phyloP scores from a whole-genome alignment of 441 rosid species.

The Jatropha multifida region DNA sequence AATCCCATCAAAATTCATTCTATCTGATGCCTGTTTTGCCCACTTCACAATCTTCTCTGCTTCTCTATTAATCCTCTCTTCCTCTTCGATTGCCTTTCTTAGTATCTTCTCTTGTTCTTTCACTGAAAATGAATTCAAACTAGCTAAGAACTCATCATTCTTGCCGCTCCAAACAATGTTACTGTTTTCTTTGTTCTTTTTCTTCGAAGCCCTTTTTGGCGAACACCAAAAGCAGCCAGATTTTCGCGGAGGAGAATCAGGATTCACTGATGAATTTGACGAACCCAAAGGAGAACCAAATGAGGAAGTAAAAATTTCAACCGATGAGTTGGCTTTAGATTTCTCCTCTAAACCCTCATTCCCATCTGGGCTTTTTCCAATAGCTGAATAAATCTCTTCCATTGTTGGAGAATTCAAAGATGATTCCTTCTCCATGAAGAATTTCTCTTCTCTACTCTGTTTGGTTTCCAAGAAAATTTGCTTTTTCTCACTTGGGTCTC shows the following conservation, averaged over 20 bases:
- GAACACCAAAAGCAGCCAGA: slow-evolving; percentile 71
- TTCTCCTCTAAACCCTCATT: slow-evolving; percentile 27
- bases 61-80: slow-evolving; percentile 59
- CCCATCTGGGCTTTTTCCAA: slow-evolving; percentile 25
- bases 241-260: slow-evolving; percentile 54
- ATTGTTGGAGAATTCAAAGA: slow-evolving; percentile 2
- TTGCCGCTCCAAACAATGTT: slow-evolving; percentile 31
- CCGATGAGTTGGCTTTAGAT: slow-evolving; percentile 13
- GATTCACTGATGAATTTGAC: slow-evolving; percentile 29
- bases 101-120: slow-evolving; percentile 55
- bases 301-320: slow-evolving; percentile 9
- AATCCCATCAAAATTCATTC: slow-evolving; percentile 29
- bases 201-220: slow-evolving; percentile 41
- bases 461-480: background rate
- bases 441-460: background rate
- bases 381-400: slow-evolving; percentile 15
- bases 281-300: slow-evolving; percentile 29
- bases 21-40: slow-evolving; percentile 70
- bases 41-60: slow-evolving; percentile 63
- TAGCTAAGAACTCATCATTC: slow-evolving; percentile 52
- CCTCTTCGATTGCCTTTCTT: slow-evolving; percentile 59
- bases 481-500: slow-evolving; percentile 9
- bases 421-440: slow-evolving; percentile 11
- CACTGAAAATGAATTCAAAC: slow-evolving; percentile 46
- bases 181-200: slow-evolving; percentile 37